These are phyloP conservation scores for Malus hybrid DNA, from an alignment of 331 rosid species.

Conservation along the genomic window DNA sequence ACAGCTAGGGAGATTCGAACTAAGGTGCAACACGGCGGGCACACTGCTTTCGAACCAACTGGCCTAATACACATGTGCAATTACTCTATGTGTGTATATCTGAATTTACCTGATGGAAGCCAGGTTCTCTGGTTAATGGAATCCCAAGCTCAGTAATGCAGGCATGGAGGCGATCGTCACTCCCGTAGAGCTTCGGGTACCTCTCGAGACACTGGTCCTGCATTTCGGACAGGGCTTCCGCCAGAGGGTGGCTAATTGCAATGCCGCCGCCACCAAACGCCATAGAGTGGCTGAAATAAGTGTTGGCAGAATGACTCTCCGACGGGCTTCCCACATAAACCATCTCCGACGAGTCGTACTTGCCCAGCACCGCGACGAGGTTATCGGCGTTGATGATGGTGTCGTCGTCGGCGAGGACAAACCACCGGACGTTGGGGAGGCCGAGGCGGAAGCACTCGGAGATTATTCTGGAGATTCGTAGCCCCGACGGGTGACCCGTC, in stretches of 20 bases:
- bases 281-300: constrained; percentile 73
- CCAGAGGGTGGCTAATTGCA: constrained; percentile 55
- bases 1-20: neutral
- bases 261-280: constrained; percentile 77
- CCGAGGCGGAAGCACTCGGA: constrained; percentile 56
- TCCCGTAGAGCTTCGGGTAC: constrained; percentile 75
- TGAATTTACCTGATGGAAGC: constrained; percentile 64
- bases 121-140: constrained; percentile 58
- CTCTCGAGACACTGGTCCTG: constrained; percentile 65
- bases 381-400: constrained; percentile 62
- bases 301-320: constrained; percentile 73
- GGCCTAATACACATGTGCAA: neutral
- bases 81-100: neutral
- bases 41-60: neutral
- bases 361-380: constrained; percentile 56
- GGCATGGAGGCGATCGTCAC: constrained; percentile 79
- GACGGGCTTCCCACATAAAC: constrained; percentile 70
- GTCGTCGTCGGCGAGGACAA: constrained; percentile 68
- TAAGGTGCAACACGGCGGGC: neutral
- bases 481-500: constrained; percentile 69
- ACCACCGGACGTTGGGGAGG: constrained; percentile 47
- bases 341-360: constrained; percentile 76
- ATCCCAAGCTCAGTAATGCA: constrained; percentile 73
- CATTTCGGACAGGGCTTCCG: constrained; percentile 48
- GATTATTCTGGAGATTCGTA: constrained; percentile 59